These are phyloP conservation scores for Syzygium aqueum DNA, from an alignment of 345 rosid species.

Conservation along the genomic window DNA sequence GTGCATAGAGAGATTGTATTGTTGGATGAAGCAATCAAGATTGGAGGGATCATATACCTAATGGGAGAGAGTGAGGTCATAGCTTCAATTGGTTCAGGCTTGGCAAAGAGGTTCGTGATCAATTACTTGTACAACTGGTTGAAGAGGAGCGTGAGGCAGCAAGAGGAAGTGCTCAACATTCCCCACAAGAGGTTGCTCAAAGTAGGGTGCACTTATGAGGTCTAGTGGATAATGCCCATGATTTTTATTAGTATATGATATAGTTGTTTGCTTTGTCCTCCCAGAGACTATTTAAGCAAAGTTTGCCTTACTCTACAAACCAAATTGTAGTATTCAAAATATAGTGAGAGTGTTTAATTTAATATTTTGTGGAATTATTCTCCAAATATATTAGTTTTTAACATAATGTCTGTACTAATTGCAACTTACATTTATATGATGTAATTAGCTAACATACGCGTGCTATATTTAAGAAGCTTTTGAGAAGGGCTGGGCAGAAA, in stretches of 20 bases:
- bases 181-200: slow-evolving; percentile 16
- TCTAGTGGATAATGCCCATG: not conserved
- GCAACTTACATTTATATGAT: not conserved
- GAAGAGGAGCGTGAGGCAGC: slow-evolving; percentile 16
- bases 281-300: not conserved
- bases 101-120: slow-evolving; percentile 6
- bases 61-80: slow-evolving; percentile 18
- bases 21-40: slow-evolving; percentile 4
- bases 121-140: slow-evolving; percentile 15
- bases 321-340: not conserved
- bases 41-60: slow-evolving; percentile 13
- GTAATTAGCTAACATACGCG: not conserved
- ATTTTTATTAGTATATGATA: not conserved
- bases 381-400: not conserved
- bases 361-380: not conserved
- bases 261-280: not conserved
- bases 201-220: slow-evolving; percentile 20
- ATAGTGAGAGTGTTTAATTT: not conserved
- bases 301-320: not conserved
- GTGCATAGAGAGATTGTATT: not conserved
- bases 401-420: not conserved
- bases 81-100: slow-evolving; percentile 6
- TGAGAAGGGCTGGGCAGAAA: not conserved
- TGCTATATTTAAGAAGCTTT: not conserved
- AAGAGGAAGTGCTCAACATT: slow-evolving; percentile 11